Evolutionary conservation across 345 rosid species (phyloP), one percentile per base, ranked within the genome.

Genomic region (Rhizophora apiculata): DNA sequence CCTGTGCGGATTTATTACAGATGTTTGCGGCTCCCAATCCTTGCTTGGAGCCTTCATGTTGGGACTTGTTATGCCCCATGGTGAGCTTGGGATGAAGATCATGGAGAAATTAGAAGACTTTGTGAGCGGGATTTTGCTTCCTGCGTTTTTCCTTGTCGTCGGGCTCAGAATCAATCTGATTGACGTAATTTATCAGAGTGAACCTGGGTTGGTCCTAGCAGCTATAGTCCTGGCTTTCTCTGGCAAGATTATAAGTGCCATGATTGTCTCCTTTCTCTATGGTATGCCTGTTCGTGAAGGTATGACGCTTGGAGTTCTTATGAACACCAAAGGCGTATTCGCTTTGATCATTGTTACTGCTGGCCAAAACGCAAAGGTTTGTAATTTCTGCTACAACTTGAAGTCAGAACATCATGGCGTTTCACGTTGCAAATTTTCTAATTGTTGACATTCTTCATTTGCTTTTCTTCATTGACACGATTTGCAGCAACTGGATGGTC

Each of bases 41-140:
- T 64, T 86, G 7, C 58, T 83, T 0, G 97, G 97, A 18, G 88
- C 87, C 26, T 91, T 87, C 80, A 32, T 89, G 74, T 82, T 87
- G 16, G 97, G 97, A 3, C 83, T 80, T 5, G 80, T 86, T 10
- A 73, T 91, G 53, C 91, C 93, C 11, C 71, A 75, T 0, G 86
- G 76, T 34, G 83, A 80, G 49, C 62, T 72, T 11, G 68, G 76
- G 16, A 68, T 72, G 55, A 72, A 22, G 19, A 68, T 85, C 36
- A 69, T 72, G 43, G 86, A 83, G 71, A 84, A 67, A 54, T 43
- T 70, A 3, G 73, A 70, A 53, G 73, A 70, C 29, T 31, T 62
- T 13, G 37, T 31, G 30, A 24, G 21, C 26, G 73, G 56, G 13
- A 20, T 70, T 11, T n/a, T 62, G 26, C 67, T 62, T 39, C 74